Conservation (phyloP, 2,329 filamentous ascomycete species). For the Plectosphaerella sp. region DNA sequence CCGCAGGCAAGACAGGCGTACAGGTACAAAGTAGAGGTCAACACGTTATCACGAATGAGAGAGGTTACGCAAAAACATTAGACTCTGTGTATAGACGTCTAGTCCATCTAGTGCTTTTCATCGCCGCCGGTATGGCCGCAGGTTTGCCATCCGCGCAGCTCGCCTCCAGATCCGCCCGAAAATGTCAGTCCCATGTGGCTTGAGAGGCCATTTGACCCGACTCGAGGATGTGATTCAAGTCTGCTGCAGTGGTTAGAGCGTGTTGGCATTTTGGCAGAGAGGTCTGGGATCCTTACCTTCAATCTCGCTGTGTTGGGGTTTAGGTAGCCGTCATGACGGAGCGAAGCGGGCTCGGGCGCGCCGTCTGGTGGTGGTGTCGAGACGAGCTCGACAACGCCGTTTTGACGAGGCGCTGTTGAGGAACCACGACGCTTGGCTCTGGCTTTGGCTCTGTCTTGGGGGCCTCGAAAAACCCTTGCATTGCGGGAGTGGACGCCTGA, state of each 20-base stretch:
- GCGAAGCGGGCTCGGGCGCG: conserved; percentile 64
- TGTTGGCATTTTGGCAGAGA: not conserved
- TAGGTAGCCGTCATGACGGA: conserved; percentile 61
- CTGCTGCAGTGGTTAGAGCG: not conserved
- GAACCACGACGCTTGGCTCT: conserved; percentile 21
- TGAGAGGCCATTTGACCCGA: not conserved
- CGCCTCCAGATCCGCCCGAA: not conserved
- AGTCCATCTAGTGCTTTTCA: conserved; percentile 1
- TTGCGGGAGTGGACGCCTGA: conserved; percentile 51
- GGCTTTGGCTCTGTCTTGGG: conserved; percentile 21
- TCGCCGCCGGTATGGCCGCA: not conserved
- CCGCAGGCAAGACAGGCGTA: too few species aligned
- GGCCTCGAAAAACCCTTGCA: conserved; percentile 18
- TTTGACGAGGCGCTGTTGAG: conserved; percentile 43
- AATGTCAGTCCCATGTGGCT: not conserved
- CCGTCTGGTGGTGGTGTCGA: conserved; percentile 46
- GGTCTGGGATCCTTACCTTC: conserved; percentile 5
- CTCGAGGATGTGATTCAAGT: not conserved
- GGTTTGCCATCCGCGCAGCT: not conserved
- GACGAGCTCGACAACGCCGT: conserved; percentile 38
- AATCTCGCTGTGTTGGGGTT: conserved; percentile 25
- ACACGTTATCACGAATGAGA: too few species aligned
- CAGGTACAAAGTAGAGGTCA: too few species aligned
- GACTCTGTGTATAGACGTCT: not conserved
- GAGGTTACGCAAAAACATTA: not conserved